phyloP scores from a whole-genome alignment of 2,329 filamentous ascomycete species.

The Ophiostoma ulmi region DNA sequence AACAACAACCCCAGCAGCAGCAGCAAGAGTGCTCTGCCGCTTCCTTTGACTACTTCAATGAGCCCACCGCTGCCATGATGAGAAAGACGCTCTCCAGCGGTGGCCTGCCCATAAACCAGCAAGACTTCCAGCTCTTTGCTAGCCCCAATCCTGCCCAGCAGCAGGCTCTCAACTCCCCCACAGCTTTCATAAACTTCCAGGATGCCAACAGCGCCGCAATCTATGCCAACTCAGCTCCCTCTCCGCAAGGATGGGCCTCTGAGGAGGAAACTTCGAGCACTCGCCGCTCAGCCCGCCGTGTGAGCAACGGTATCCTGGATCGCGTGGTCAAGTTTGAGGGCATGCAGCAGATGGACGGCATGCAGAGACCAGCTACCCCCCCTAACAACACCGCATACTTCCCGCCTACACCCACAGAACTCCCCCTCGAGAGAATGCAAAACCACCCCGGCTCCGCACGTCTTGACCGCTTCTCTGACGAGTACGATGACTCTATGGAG shows the following conservation, averaged over 20 bases:
- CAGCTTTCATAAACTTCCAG: conserved; percentile 46
- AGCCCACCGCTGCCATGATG: conserved; percentile 42
- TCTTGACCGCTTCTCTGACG: conserved; percentile 52
- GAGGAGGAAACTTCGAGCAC: conserved; percentile 45
- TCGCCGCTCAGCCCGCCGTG: conserved; percentile 43
- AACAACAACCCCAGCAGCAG: conserved; percentile 25
- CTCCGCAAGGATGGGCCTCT: conserved; percentile 45
- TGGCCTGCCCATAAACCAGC: conserved; percentile 33
- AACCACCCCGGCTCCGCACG: conserved; percentile 37
- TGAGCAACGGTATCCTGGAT: conserved; percentile 58
- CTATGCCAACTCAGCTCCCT: conserved; percentile 32
- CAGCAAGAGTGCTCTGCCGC: conserved; percentile 34
- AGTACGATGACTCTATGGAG: conserved; percentile 62
- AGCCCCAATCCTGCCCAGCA: conserved; percentile 34
- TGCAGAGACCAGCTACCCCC: conserved; percentile 57
- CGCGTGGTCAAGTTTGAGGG: conserved; percentile 56
- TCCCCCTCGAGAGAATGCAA: conserved; percentile 48
- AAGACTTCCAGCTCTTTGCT: conserved; percentile 48
- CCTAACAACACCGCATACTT: conserved; percentile 52
- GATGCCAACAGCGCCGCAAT: conserved; percentile 31
- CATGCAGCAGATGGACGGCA: conserved; percentile 40
- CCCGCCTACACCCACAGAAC: conserved; percentile 63
- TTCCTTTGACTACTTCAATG: conserved; percentile 45
- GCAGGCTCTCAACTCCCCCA: conserved; percentile 43
- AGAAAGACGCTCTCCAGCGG: conserved; percentile 38